Base-by-base conservation (phyloP, 1,284 basidiomycete genomes). In the Ustilago tritici region DNA sequence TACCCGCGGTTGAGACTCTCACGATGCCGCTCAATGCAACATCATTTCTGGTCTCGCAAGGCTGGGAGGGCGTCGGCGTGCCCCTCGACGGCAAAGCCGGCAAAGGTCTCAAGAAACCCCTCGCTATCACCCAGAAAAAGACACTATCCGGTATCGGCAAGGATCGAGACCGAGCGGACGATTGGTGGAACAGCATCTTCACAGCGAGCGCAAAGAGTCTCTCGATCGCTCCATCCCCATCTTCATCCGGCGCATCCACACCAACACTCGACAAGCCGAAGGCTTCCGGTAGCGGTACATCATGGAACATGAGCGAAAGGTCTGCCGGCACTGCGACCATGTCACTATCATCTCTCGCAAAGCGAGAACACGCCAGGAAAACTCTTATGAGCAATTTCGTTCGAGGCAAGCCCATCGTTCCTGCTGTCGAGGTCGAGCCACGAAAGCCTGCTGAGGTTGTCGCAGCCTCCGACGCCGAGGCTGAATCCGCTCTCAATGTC, bases 161-260 rank as follows among this genome's bases (percentile, higher is more conserved):
- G 61, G 80, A 86, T 54, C 65, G 84, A 32, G 84, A 86, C 46
- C 66, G 84, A 11, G 84, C 84, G 5, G 78, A 82, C 31, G 84
- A 86, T 40, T 86, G 84, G 84, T 86, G 84, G 84, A 84, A 86
- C 61, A 82, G 82, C 59, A 77, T 86, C 43, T 86, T 85, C 58
- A 82, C 83, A 7, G 78, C 82, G 4, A 71, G 79, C 3, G 82
- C 82, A 6, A 82, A 82, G 59, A 76, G 76, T 15, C 68, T 84
- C n/a, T 65, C 66, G 8, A 77, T 80, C 32, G 71, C 76, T 3
- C 49, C 54, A 3, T 67, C 70, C 12, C 59, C 62, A 14, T 43
- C 62, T 19, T 65, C 77, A 5, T 62, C 70, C 9, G 65, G 55
- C 15, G 52, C 58, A 6, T 58, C 65, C 0, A 64, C 75, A 8